phyloP scores from a whole-genome alignment of 495 filamentous ascomycete species.

The Daldinia concentrica region DNA sequence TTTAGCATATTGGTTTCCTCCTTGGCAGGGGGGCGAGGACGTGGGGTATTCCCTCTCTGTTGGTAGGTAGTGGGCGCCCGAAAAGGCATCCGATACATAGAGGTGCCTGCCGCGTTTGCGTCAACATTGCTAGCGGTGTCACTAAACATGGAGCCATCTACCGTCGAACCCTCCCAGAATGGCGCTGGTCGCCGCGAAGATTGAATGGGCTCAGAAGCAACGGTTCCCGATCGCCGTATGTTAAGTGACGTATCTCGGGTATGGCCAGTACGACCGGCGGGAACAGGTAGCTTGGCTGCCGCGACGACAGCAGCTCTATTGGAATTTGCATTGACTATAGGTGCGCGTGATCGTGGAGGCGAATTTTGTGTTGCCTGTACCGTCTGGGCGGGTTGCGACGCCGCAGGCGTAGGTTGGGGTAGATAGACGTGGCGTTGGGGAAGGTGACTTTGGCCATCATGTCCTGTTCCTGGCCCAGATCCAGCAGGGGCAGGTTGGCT shows the following conservation, averaged over 20 bases:
- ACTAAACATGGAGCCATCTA: conserved; percentile 47
- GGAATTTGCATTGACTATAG: conserved; percentile 45
- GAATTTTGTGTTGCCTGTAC: conserved; percentile 30
- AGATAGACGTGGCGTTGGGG: conserved; percentile 45
- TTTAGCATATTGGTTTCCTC: conserved; percentile 17
- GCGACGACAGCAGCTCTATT: conserved; percentile 35
- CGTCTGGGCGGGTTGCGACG: conserved; percentile 25
- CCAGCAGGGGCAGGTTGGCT: conserved; percentile 38
- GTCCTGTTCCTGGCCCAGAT: conserved; percentile 37
- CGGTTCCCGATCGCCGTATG: conserved; percentile 28
- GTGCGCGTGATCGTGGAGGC: conserved; percentile 45
- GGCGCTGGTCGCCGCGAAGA: conserved; percentile 35
- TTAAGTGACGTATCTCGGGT: conserved; percentile 41
- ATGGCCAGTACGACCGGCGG: conserved; percentile 36
- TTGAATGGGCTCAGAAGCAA: conserved; percentile 42
- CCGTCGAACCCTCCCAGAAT: conserved; percentile 48
- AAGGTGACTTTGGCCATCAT: conserved; percentile 35
- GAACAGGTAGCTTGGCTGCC: conserved; percentile 36
- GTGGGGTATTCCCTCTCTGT: conserved; percentile 41
- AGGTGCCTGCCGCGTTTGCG: conserved; percentile 35
- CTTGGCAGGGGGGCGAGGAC: conserved; percentile 33
- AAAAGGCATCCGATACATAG: conserved; percentile 36
- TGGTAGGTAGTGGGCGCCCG: conserved; percentile 31
- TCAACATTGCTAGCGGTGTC: conserved; percentile 47
- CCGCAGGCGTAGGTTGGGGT: conserved; percentile 33